Percentiles rank a stretch among this genome's conserved stretches.
Evolutionary conservation across 2,329 filamentous ascomycete genomes (phyloP).

Genomic region (Cucurbitaria berberidis): DNA sequence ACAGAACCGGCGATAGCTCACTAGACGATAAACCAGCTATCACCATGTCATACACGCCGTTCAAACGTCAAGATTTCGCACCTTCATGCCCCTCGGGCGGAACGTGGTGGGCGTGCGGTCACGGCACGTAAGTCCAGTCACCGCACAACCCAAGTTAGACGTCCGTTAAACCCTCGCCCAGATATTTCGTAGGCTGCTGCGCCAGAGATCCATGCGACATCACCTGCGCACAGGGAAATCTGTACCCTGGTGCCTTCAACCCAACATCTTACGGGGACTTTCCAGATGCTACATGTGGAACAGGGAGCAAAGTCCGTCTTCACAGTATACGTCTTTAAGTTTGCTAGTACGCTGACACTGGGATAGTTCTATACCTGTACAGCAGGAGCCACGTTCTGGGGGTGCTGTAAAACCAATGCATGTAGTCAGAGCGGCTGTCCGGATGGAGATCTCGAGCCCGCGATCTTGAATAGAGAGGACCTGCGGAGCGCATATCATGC

Average conservation of each 20-base stretch:
- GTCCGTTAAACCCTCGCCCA: conserved; percentile 1
- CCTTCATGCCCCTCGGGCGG: conserved; percentile 45
- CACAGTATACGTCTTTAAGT: neutral
- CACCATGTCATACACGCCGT: conserved; percentile 5
- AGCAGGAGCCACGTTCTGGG: conserved; percentile 39
- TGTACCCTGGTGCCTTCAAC: conserved; percentile 44
- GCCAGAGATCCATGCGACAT: conserved; percentile 42
- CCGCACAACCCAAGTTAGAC: too few species aligned
- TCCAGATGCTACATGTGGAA: conserved; percentile 38
- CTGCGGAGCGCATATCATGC: conserved; percentile 22
- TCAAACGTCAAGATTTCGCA: conserved; percentile 25
- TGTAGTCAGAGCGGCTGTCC: conserved; percentile 41
- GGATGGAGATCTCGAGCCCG: conserved; percentile 28
- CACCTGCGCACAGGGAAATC: conserved; percentile 40
- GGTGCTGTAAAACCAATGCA: conserved; percentile 48
- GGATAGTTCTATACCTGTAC: conserved; percentile 46
- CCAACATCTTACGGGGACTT: conserved; percentile 37
- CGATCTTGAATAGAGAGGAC: conserved; percentile 21
- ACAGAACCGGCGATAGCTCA: too few species aligned
- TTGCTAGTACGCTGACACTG: neutral
- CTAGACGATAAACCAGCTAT: too few species aligned
- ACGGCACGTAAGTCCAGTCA: conserved; percentile 16
- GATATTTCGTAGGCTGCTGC: conserved; percentile 49
- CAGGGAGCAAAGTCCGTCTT: conserved; percentile 10
- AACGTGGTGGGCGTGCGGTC: conserved; percentile 45